Percentiles rank a stretch among this genome's conserved stretches.
Evolutionary conservation across 345 rosid genomes (phyloP).

Genomic region (Hevea brasiliensis): DNA sequence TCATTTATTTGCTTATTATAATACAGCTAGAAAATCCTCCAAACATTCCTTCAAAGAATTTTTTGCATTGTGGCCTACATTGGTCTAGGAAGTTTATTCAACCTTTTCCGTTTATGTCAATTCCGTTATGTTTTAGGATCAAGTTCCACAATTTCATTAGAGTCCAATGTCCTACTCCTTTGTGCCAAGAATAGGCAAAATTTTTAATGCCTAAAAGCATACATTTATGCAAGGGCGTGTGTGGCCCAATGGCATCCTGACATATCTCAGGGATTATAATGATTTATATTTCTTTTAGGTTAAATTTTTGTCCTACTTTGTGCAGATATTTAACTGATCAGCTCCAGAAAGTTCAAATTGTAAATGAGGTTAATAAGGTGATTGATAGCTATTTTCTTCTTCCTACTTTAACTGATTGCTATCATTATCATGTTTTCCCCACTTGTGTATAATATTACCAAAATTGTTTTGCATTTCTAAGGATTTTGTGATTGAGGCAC

Average conservation of each 20-base stretch:
- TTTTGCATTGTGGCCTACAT: too few relatives aligned
- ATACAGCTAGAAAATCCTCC: background rate
- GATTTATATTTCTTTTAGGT: background rate
- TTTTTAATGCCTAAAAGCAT: background rate
- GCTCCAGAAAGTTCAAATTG: conserved; percentile 69
- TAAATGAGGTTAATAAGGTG: conserved; percentile 84
- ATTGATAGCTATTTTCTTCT: background rate
- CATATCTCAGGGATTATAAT: background rate
- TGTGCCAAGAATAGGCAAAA: background rate
- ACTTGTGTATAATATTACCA: conserved; percentile 14
- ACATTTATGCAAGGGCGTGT: too few relatives aligned
- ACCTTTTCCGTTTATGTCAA: background rate
- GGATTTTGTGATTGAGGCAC: conserved; percentile 93
- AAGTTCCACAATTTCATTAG: background rate
- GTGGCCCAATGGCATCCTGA: background rate
- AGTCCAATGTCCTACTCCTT: background rate
- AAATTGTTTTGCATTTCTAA: conserved; percentile 27
- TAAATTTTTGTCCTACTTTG: conserved; percentile 11
- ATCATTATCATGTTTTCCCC: too few relatives aligned
- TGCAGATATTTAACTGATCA: conserved; percentile 83
- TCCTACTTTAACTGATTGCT: background rate
- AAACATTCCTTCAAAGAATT: background rate
- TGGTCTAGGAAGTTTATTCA: background rate
- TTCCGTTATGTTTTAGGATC: background rate
- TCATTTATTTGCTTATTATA: background rate